phyloP scores from a whole-genome alignment of 1,284 basidiomycete species.

The Tylopilus sp. region DNA sequence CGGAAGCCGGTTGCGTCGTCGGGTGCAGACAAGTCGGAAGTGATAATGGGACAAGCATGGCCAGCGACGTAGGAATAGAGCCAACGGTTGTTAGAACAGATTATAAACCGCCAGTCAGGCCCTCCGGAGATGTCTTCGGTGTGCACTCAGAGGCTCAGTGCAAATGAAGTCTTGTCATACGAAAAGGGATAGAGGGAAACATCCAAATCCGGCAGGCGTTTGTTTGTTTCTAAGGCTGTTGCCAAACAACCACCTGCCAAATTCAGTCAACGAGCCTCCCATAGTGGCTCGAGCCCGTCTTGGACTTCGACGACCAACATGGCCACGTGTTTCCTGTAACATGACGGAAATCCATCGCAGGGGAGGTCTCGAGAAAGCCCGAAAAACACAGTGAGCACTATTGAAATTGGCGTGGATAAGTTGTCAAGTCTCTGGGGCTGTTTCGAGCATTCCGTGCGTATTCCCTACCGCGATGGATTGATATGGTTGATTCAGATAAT shows the following conservation, averaged over 20 bases:
- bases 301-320: not conserved
- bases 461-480: not conserved
- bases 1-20: slow-evolving; percentile 6
- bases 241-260: slow-evolving; percentile 26
- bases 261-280: no score
- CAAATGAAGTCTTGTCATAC: slow-evolving; percentile 9
- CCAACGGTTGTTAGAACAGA: not conserved
- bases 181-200: not conserved
- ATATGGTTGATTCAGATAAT: slow-evolving; percentile 1
- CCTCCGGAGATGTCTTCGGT: not conserved
- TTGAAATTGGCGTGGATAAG: not conserved
- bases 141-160: slow-evolving; percentile 6
- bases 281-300: not conserved
- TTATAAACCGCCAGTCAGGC: not conserved
- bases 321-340: not conserved
- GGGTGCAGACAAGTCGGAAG: slow-evolving; percentile 22
- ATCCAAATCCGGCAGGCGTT: slow-evolving; percentile 22
- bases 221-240: slow-evolving; percentile 32
- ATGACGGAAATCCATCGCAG: no score
- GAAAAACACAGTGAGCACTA: no score
- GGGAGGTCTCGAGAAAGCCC: no score
- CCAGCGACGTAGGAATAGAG: not conserved
- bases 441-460: not conserved
- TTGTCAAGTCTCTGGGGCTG: not conserved
- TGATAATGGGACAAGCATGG: slow-evolving; percentile 32